phyloP scores from a whole-genome alignment of 306 rosid species.

The Trifolium subterraneum region DNA sequence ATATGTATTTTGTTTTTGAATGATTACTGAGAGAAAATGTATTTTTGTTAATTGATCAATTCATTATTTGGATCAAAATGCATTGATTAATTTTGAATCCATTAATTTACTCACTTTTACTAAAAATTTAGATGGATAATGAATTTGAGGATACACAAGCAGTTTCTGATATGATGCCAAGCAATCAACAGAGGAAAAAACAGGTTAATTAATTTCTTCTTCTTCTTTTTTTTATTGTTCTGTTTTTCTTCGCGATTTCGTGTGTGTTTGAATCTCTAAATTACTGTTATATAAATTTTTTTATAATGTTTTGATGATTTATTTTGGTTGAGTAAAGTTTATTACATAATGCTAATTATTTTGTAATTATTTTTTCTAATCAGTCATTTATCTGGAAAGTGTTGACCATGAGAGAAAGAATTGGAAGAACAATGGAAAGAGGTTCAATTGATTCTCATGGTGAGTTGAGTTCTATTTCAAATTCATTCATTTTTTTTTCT shows the following conservation, averaged over 20 bases:
- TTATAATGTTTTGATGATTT: not conserved
- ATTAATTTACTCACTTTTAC: constrained; percentile 5
- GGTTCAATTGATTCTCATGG: constrained; percentile 61
- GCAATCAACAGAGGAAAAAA: constrained; percentile 49
- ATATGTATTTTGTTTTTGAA: not conserved
- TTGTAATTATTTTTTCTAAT: not conserved
- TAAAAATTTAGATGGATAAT: constrained; percentile 46
- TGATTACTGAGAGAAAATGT: not conserved
- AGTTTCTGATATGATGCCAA: constrained; percentile 43
- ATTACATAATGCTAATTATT: constrained; percentile 20
- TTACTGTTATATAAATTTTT: not conserved
- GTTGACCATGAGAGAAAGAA: constrained; percentile 66
- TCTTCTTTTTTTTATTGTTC: not conserved
- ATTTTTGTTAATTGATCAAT: not conserved
- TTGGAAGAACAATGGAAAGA: constrained; percentile 49
- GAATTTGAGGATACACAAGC: constrained; percentile 43
- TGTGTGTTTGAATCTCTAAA: not conserved
- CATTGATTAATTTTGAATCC: constrained; percentile 34
- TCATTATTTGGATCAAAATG: not conserved
- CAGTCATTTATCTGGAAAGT: constrained; percentile 80
- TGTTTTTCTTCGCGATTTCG: not conserved
- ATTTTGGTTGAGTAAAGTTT: not conserved
- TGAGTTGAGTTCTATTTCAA: constrained; percentile 46
- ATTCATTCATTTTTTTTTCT: no score
- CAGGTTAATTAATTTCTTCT: constrained; percentile 40